These are phyloP conservation scores for Cutaneotrichosporon sp. DNA, from an alignment of 1,284 basidiomycete species.

Conservation along the genomic window DNA sequence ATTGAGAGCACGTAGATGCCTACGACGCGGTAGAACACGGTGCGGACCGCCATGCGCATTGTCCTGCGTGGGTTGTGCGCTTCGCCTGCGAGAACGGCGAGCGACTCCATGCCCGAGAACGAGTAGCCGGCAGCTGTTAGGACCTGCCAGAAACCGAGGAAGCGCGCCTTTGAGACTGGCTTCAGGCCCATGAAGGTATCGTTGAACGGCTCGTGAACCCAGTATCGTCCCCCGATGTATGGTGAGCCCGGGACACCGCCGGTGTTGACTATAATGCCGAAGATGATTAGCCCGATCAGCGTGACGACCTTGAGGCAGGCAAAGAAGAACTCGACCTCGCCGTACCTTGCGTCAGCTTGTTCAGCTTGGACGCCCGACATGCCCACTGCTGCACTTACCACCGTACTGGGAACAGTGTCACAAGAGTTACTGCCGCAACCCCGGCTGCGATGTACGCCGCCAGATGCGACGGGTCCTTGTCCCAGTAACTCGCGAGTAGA, in stretches of 20 bases:
- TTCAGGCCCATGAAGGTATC: constrained; percentile 25
- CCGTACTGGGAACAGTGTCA: constrained; percentile 14
- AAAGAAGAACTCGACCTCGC: constrained; percentile 53
- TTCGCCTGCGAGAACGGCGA: constrained; percentile 49
- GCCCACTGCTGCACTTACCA: constrained; percentile 8
- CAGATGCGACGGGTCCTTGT: constrained; percentile 40
- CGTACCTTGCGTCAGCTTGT: constrained; percentile 26
- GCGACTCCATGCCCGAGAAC: constrained; percentile 44
- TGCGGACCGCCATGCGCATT: constrained; percentile 64
- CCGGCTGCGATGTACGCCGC: constrained; percentile 14
- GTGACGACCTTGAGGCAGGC: constrained; percentile 63
- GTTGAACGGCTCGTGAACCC: constrained; percentile 57
- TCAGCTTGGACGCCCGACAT: too few species aligned
- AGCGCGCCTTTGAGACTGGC: constrained; percentile 31
- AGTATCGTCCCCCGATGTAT: constrained; percentile 53
- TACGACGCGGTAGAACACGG: constrained; percentile 66
- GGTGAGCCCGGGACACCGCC: constrained; percentile 59
- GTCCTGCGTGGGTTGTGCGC: constrained; percentile 60
- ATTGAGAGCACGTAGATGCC: constrained; percentile 54
- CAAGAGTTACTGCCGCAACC: constrained; percentile 3
- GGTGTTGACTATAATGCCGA: constrained; percentile 64
- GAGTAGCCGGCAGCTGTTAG: constrained; percentile 46
- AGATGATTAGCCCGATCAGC: constrained; percentile 52
- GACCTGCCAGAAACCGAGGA: constrained; percentile 60
- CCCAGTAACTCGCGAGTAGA: constrained; percentile 63